Evolutionary conservation across 116 monocot genomes (phyloP).

Genomic region (Thalassia testudinum): DNA sequence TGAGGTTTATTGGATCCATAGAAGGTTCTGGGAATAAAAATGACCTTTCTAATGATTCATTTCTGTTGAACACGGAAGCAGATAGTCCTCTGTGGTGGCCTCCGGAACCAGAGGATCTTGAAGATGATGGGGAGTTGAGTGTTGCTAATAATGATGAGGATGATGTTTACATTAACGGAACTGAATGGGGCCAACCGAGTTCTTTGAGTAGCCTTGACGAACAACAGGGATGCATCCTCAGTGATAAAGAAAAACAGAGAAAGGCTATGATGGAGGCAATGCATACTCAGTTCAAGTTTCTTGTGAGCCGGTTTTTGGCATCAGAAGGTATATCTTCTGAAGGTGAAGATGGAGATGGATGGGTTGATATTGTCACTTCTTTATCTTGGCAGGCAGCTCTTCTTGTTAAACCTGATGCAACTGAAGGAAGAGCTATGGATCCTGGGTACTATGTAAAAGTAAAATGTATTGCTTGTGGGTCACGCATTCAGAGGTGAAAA

Average conservation of each 20-base stretch:
- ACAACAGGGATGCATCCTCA: constrained; percentile 9
- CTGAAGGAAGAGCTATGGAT: constrained; percentile 85
- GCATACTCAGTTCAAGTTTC: constrained; percentile 68
- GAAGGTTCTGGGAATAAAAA: too few species aligned
- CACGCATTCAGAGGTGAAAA: constrained; percentile 54
- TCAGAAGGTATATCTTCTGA: constrained; percentile 43
- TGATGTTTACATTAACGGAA: constrained; percentile 43
- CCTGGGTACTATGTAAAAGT: constrained; percentile 83
- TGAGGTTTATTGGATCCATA: too few species aligned
- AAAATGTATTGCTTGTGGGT: constrained; percentile 78
- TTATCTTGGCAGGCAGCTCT: constrained; percentile 89
- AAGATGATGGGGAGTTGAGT: constrained; percentile 33
- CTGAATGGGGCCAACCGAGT: constrained; percentile 40
- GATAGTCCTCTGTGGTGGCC: constrained; percentile 45
- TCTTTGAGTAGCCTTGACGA: constrained; percentile 24
- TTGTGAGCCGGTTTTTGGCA: constrained; percentile 50
- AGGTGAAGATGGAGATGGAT: constrained; percentile 20
- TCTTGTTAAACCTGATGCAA: constrained; percentile 66
- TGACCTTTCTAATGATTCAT: too few species aligned
- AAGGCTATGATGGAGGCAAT: constrained; percentile 67
- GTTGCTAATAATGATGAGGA: constrained; percentile 60
- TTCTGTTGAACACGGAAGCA: constrained; percentile 11
- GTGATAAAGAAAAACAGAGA: constrained; percentile 35
- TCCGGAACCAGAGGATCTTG: constrained; percentile 56
- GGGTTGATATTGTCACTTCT: constrained; percentile 67